phyloP scores from a whole-genome alignment of 2,329 filamentous ascomycete species.

The Laburnicola sp. region DNA sequence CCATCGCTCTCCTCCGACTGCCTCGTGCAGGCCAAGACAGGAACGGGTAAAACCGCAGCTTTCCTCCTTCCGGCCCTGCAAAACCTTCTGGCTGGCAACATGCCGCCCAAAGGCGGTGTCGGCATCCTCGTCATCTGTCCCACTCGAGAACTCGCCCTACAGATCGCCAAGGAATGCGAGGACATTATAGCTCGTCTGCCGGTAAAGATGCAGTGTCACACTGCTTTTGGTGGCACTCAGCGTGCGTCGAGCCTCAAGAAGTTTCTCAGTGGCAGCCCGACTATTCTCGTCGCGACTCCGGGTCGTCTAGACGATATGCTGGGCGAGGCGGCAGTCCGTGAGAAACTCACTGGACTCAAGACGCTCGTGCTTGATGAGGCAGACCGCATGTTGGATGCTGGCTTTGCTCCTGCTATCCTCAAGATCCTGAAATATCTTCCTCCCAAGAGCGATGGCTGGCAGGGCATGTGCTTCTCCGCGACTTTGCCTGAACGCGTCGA shows the following conservation, averaged over 20 bases:
- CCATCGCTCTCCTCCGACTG: constrained; percentile 56
- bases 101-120: constrained; percentile 44
- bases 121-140: constrained; percentile 54
- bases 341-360: constrained; percentile 50
- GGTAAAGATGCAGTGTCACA: constrained; percentile 48
- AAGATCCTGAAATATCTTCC: constrained; percentile 57
- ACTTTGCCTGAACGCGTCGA: constrained; percentile 52
- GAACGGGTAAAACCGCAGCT: constrained; percentile 56
- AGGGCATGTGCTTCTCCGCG: constrained; percentile 55
- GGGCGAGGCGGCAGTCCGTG: constrained; percentile 48
- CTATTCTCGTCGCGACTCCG: constrained; percentile 53
- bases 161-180: constrained; percentile 54
- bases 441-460: constrained; percentile 53
- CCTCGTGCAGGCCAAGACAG: constrained; percentile 58
- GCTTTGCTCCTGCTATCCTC: constrained; percentile 58
- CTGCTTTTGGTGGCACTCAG: constrained; percentile 49
- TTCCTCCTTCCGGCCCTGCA: constrained; percentile 55
- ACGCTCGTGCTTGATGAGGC: constrained; percentile 52
- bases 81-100: constrained; percentile 45
- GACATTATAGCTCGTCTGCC: constrained; percentile 48
- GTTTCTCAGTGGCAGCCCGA: constrained; percentile 43
- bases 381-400: constrained; percentile 55
- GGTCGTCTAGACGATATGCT: constrained; percentile 54
- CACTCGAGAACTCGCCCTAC: constrained; percentile 54
- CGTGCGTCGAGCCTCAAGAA: constrained; percentile 37